Base-by-base conservation (phyloP, 2,329 filamentous ascomycete species). In the Beauveria rudraprayagi region DNA sequence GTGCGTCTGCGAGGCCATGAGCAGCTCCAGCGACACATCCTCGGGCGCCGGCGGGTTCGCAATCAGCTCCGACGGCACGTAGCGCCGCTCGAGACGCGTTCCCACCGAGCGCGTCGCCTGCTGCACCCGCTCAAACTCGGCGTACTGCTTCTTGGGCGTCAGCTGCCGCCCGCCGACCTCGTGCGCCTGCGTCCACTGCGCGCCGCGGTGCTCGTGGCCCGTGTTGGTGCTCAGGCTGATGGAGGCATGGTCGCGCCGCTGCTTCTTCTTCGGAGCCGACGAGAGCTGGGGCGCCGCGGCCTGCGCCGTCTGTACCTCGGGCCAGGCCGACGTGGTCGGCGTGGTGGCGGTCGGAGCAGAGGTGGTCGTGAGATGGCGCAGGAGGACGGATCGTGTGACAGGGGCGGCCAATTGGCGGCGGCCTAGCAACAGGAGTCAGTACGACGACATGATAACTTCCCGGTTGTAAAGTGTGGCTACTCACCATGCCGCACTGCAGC, bases 11-110 rank as follows among this genome's bases (percentile, higher is more conserved):
- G 88, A 86, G 51, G 92, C 90, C 80, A 96, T 87, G 64, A 99
- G 84, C 64, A 96, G 83, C 78, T 97, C 92, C 63, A 99, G 85
- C 53, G 92, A 92, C 63, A 97, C 83, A 70, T 97, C 89, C 71
- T 87, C 81, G 26, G 91, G 88, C 44, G 76, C 76, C 1, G 92
- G 92, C 3, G 94, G 92, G 70, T 91, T 81, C 62, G 76, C 78
- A 65, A 92, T 77, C 60, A 95, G 77, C 60, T 84, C 78, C 66
- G 83, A 79, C 3, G 89, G 88, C 63, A 82, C 73, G 75, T 93
- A 92, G 62, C 82, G 79, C 47, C 77, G 76, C 61, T 77, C 71
- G 9, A 84, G 72, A 1, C 67, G 37, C 8, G 81, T 77, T 8
- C 84, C 84, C 2, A 85, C 65, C n/a, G 65, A 70, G 14, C 72